Evolutionary conservation across 73 alveolate species (phyloP), one percentile per base, ranked within the genome.

Genomic region (Stentor roeselii): DNA sequence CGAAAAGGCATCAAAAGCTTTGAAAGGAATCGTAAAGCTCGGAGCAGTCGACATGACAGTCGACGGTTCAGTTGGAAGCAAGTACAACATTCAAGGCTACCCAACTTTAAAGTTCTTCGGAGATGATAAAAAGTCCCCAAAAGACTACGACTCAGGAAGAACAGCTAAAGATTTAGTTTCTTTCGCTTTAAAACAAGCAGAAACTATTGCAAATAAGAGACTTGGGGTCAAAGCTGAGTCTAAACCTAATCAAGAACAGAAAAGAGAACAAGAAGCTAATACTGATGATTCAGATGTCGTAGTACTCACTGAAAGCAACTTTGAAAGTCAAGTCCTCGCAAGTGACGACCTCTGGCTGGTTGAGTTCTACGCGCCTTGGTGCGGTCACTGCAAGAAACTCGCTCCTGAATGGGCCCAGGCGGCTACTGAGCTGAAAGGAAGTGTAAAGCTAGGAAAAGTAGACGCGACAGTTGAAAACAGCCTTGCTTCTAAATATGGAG

Each of bases 361-460:
- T 36, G 97, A 95, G 83, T 93, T 95, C 88, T 95, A 95, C 78
- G 99, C 99, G 15, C 99, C 99, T 32, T 95, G 99, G 99, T 95
- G 99, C 83, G 99, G 99, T 3, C 99, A 95, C 86, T 95, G 99
- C 91, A 95, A 95, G 88, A 95, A 92, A 75, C 91, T 97, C n/a
- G 94, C 94, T 76, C 99, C 99, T 37, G 98, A 93, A 84, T 97
- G 97, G 98, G 92, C 90, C 36, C 80, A 86, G 78, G 98, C 98
- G 42, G 99, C 99, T 3, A 82, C 95, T 30, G 92, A 95, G 58
- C 84, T 95, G 60, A 94, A 93, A 90, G 98, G 97, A n/a, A 86
- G 91, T 83, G 94, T 93, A 31, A 96, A 94, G 85, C 89, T 96
- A 35, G 99, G 97, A 14, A 96, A 96, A 84, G 95, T 97, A 36